Evolutionary conservation across 805 yeast genomes (phyloP).

Genomic region (Ascoidea rubescens): DNA sequence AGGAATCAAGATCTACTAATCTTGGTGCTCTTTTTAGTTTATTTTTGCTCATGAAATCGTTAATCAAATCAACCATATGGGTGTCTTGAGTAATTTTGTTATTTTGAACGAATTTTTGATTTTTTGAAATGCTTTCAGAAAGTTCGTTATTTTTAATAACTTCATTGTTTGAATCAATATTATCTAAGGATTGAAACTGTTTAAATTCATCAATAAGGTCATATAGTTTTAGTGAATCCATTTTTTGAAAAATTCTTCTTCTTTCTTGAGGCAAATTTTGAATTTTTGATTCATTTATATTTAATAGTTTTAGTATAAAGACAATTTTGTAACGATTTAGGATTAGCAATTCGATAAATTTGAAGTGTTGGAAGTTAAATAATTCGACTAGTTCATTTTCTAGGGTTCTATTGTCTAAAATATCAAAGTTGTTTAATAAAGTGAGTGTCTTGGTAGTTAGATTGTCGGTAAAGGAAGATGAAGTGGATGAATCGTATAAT

Average conservation of each 20-base stretch:
- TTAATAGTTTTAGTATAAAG: constrained; percentile 37
- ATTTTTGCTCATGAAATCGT: not conserved
- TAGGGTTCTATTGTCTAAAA: constrained; percentile 25
- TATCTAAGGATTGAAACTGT: constrained; percentile 8
- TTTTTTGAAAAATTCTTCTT: constrained; percentile 23
- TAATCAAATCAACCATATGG: constrained; percentile 8
- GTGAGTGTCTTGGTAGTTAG: constrained; percentile 19
- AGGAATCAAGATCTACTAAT: constrained; percentile 46
- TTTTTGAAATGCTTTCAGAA: too few species aligned
- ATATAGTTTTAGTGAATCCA: constrained; percentile 28
- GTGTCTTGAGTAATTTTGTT: not conserved
- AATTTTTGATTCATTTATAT: constrained; percentile 12
- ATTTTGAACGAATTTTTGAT: too few species aligned
- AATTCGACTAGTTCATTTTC: constrained; percentile 41
- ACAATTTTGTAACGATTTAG: constrained; percentile 37
- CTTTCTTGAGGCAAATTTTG: constrained; percentile 22
- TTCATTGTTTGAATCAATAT: not conserved
- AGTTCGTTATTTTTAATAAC: not conserved
- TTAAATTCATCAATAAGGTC: constrained; percentile 29
- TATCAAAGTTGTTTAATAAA: constrained; percentile 22
- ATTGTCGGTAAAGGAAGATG: not conserved
- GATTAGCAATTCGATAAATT: constrained; percentile 32
- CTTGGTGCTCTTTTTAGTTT: constrained; percentile 25
- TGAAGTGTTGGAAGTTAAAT: constrained; percentile 28
- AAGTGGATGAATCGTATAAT: constrained; percentile 7